Evolutionary conservation across 164 flowering plant genomes (phyloP), one percentile per base, ranked within the genome.

Genomic region (Chloranthus sessilifolius): DNA sequence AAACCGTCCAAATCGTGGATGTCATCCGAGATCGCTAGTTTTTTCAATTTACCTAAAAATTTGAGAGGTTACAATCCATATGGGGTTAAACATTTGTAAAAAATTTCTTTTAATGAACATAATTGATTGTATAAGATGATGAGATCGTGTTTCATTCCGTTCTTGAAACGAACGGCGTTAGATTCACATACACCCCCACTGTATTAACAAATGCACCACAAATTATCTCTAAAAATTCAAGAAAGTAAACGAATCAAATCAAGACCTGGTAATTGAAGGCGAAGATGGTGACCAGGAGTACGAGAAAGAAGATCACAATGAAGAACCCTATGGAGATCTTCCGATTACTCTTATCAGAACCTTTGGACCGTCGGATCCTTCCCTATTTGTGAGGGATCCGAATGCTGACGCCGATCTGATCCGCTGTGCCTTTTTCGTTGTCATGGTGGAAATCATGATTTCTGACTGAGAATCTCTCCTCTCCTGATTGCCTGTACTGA

Each of bases 401-500:
- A 53, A 76, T 55, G 28, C 86, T 83, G 51, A 81, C 43, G 22
- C 83, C 47, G 29, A 79, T 70, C 55, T 74, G 83, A 51, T 81
- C 84, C 16, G 78, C 81, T 76, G 91, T 51, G 92, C 83, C 95
- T 80, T 84, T 48, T 64, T 43, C 80, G 80, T 75, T 66, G 48
- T 68, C 19, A 59, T 55, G 59, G 52, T 56, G 71, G 55, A 50
- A 50, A 57, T 62, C 67, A 28, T 61, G 57, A 51, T 29, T 68
- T 28, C 80, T 65, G 48, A 35, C 44, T 9, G 62, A 65, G 29
- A 36, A 64, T 58, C 74, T 67, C 20, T 71, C 83, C 44, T 52
- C 48, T 14, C 84, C 83, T 30, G 85, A 71, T 69, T 87, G 95
- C 77, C 95, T 77, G 73, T 68, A 66, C 85, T 76, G 94, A 52